Base-by-base conservation (phyloP, 768 basidiomycete genomes). In the Hericium rajendrae region DNA sequence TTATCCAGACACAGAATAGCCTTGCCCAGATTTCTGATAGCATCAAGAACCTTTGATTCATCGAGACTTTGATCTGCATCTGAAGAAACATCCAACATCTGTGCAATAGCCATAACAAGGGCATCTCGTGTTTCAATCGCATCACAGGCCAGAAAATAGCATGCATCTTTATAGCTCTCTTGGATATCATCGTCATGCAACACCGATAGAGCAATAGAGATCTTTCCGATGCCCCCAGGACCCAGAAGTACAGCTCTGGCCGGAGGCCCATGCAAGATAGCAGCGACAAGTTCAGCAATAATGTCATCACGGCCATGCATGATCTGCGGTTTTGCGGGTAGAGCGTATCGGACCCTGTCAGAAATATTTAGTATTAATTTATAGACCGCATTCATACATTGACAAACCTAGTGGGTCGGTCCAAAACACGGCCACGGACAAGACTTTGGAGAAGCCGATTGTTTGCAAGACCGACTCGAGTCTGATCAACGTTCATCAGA, bases 221-320 rank as follows among this genome's bases (percentile, higher is more conserved):
- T 59, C 55, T 59, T 59, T 20, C 58, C 58, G 15, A 59, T 59
- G 22, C 58, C 58, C 4, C 58, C 58, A 38, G 49, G n/a, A 9
- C 57, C 57, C 37, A 57, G 16, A 37, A 57, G 15, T 15, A 16
- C 49, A 28, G 26, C n/a, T 13, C 26, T 15, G 13, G 49, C 49
- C 15, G 43, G 43, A 16, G 43, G 20, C 28, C 28, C 28, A 8
- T 32, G 28, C 28, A 32, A 32, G 28, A 32, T 32, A 32, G 28
- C 28, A 32, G 28, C 28, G 28, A 32, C 28, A 32, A 32, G 28
- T 32, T 32, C 28, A 32, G 28, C 28, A 32, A 32, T 32, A 32
- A 32, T 32, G 8, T 32, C 28, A 32, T 32, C 28, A 32, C 28
- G 28, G 28, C 28, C 28, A 32, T 32, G 28, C 28, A 32, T 32